A percentile compares a stretch with the other conserved stretches of the same genome.
Evolutionary conservation across 768 basidiomycete species (phyloP).

Genomic region (Xanthoconium stramineum): DNA sequence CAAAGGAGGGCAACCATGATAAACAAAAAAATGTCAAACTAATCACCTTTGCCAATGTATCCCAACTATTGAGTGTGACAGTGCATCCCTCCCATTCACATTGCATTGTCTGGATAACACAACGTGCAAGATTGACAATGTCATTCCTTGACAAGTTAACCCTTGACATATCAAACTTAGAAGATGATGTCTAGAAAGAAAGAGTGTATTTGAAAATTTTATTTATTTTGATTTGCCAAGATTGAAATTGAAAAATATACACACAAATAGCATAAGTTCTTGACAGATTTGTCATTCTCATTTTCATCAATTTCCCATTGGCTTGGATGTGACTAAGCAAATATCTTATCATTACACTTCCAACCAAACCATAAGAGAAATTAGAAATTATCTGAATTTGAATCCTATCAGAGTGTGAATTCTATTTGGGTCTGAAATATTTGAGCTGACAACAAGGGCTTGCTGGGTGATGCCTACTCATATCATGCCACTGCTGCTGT

Average conservation of each 20-base stretch:
- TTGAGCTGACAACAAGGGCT: too few relatives aligned
- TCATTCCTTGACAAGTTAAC: constrained; percentile 21
- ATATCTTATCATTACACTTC: too few relatives aligned
- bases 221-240: background rate
- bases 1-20: constrained; percentile 1
- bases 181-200: constrained; percentile 7
- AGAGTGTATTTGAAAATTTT: background rate
- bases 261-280: too few relatives aligned
- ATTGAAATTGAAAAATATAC: too few relatives aligned
- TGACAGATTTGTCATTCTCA: background rate
- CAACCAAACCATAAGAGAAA: too few relatives aligned
- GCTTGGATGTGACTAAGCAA: too few relatives aligned
- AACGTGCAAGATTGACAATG: constrained; percentile 20
- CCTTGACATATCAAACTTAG: constrained; percentile 13
- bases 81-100: constrained; percentile 31
- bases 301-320: too few relatives aligned
- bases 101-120: constrained; percentile 22
- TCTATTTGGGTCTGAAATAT: too few relatives aligned
- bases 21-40: constrained; percentile 2
- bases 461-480: too few relatives aligned
- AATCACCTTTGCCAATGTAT: constrained; percentile 30
- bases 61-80: constrained; percentile 27
- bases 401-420: too few relatives aligned
- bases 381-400: too few relatives aligned
- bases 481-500: too few relatives aligned